phyloP scores from a whole-genome alignment of 2,329 filamentous ascomycete genomes.

The Paecilomyces dactylethromorphus region DNA sequence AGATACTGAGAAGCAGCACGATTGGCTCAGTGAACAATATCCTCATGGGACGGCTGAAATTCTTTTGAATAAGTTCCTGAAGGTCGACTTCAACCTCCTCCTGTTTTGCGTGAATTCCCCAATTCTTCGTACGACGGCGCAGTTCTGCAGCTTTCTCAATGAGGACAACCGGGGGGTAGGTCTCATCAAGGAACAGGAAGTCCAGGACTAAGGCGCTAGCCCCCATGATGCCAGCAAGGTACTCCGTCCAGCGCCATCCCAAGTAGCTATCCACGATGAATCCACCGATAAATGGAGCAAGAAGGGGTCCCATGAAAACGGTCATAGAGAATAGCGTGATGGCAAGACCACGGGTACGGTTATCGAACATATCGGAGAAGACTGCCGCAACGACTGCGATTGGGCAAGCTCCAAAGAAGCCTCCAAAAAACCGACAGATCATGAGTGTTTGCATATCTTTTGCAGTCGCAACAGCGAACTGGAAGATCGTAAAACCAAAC shows the following conservation, averaged over 20 bases:
- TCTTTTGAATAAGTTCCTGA: constrained; percentile 43
- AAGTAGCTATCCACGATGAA: constrained; percentile 46
- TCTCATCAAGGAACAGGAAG: constrained; percentile 50
- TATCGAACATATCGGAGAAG: constrained; percentile 52
- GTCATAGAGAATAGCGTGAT: constrained; percentile 48
- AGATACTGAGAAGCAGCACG: constrained; percentile 35
- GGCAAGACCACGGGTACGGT: constrained; percentile 36
- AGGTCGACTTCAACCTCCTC: constrained; percentile 51
- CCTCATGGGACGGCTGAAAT: constrained; percentile 43
- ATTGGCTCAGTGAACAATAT: constrained; percentile 40
- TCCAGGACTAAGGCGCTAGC: constrained; percentile 43
- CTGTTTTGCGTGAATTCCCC: constrained; percentile 56
- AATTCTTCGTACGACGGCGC: constrained; percentile 50
- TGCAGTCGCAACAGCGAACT: constrained; percentile 41
- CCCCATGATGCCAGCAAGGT: constrained; percentile 52
- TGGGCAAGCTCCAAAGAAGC: constrained; percentile 49
- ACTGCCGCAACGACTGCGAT: constrained; percentile 49
- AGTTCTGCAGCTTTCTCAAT: constrained; percentile 51
- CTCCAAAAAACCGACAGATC: constrained; percentile 47
- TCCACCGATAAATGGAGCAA: constrained; percentile 50
- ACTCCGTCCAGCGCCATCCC: constrained; percentile 52
- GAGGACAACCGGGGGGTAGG: constrained; percentile 53
- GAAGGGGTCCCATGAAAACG: constrained; percentile 47
- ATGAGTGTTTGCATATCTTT: constrained; percentile 50
- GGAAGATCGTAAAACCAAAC: constrained; percentile 47